Percentiles rank a stretch among this genome's conserved stretches.
These are phyloP conservation scores for Saccharomyces pastorianus DNA, from an alignment of 1,139 yeast species.

Conservation along the genomic window DNA sequence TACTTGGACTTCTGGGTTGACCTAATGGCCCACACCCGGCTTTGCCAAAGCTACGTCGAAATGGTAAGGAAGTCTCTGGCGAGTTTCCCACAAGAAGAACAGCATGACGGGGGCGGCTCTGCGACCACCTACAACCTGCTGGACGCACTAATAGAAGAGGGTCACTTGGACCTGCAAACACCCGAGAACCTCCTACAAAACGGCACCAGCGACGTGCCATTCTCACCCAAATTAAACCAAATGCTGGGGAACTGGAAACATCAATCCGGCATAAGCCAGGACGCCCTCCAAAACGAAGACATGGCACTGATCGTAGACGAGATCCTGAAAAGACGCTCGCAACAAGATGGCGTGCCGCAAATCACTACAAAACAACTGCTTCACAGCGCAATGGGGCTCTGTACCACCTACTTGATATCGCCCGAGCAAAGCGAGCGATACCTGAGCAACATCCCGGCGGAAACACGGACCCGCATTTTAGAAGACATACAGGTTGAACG, in stretches of 20 bases:
- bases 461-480: conserved; percentile 51
- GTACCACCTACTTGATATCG: conserved; percentile 57
- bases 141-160: conserved; percentile 48
- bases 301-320: conserved; percentile 26
- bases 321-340: conserved; percentile 55
- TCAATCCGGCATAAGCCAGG: conserved; percentile 6
- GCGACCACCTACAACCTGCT: conserved; percentile 45
- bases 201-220: conserved; percentile 41
- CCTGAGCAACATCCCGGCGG: conserved; percentile 57
- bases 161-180: conserved; percentile 44
- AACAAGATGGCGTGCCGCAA: conserved; percentile 45
- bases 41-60: conserved; percentile 78
- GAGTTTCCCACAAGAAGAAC: neutral
- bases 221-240: conserved; percentile 35
- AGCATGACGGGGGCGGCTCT: conserved; percentile 21
- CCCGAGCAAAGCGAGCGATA: conserved; percentile 73
- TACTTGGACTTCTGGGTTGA: conserved; percentile 93
- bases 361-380: conserved; percentile 27
- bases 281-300: conserved; percentile 10
- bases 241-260: conserved; percentile 30
- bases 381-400: conserved; percentile 43
- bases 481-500: conserved; percentile 70
- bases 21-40: conserved; percentile 73
- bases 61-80: conserved; percentile 53
- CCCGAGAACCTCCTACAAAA: conserved; percentile 46